Evolutionary conservation across 805 yeast genomes (phyloP).

Genomic region (Metschnikowia aberdeeniae): DNA sequence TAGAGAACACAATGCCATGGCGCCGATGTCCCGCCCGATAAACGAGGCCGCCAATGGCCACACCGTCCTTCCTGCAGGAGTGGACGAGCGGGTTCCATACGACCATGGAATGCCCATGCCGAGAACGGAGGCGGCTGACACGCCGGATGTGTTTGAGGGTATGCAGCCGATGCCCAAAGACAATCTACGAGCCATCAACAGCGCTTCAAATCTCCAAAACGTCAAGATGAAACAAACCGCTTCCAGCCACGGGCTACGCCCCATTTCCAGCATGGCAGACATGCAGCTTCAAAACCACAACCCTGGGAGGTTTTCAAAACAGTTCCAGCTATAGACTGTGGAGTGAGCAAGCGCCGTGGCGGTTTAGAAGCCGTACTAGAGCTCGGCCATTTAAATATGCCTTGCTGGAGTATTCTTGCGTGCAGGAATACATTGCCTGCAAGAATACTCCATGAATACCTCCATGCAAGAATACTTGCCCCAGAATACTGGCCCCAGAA

Average conservation of each 20-base stretch:
- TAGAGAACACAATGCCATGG: not conserved
- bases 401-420: no score
- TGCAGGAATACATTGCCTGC: no score
- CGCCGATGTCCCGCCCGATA: not conserved
- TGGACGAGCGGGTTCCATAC: conserved; percentile 2
- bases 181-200: conserved; percentile 25
- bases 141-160: not conserved
- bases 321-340: conserved; percentile 6
- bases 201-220: conserved; percentile 32
- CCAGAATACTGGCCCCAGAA: no score
- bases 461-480: no score
- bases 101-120: not conserved
- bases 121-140: not conserved
- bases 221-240: conserved; percentile 7
- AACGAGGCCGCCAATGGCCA: not conserved
- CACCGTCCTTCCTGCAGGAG: not conserved
- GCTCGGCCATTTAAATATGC: no score
- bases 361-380: no score
- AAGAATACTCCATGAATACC: no score
- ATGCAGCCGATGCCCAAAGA: conserved; percentile 6
- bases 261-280: conserved; percentile 18
- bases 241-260: conserved; percentile 11
- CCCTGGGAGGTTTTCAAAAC: conserved; percentile 8
- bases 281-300: conserved; percentile 10
- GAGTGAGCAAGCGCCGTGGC: no score